Conservation (phyloP, 2,329 filamentous ascomycete species). For the Sporothrix mexicana region DNA sequence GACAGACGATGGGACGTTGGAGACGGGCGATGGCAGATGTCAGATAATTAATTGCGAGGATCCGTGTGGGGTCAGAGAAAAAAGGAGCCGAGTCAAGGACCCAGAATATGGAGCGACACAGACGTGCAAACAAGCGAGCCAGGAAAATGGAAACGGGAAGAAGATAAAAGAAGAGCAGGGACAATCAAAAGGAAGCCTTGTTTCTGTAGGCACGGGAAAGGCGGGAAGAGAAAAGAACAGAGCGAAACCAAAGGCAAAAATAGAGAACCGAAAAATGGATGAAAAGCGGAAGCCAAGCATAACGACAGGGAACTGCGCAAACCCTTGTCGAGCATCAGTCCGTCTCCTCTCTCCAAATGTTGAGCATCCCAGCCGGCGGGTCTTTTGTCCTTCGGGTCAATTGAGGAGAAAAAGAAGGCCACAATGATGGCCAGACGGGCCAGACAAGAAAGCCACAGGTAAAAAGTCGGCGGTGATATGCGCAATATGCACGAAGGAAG, state of each 20-base stretch:
- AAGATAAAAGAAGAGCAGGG: not conserved
- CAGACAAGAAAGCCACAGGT: not conserved
- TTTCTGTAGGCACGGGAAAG: conserved; percentile 12
- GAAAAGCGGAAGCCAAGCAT: not conserved
- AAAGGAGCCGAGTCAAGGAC: not conserved
- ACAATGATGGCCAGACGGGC: too few relatives aligned
- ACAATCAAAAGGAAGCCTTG: not conserved
- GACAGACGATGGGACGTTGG: not conserved
- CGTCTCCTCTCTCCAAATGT: too few relatives aligned
- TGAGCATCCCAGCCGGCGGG: not conserved
- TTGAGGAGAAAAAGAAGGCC: not conserved
- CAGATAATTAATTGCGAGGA: conserved; percentile 9
- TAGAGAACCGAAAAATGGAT: not conserved
- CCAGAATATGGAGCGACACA: not conserved
- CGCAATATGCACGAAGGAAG: not conserved
- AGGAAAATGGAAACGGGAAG: not conserved
- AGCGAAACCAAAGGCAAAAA: too few relatives aligned
- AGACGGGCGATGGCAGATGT: conserved; percentile 7
- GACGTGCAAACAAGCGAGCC: not conserved
- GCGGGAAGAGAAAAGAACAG: not conserved
- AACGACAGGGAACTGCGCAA: not conserved
- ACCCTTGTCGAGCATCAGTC: conserved; percentile 1
- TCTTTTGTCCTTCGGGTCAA: conserved; percentile 20
- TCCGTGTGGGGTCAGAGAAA: conserved; percentile 9
- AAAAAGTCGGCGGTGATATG: not conserved